Evolutionary conservation across 108 stramenopile genomes (phyloP).

Genomic region (Aurantiochytrium sp.): DNA sequence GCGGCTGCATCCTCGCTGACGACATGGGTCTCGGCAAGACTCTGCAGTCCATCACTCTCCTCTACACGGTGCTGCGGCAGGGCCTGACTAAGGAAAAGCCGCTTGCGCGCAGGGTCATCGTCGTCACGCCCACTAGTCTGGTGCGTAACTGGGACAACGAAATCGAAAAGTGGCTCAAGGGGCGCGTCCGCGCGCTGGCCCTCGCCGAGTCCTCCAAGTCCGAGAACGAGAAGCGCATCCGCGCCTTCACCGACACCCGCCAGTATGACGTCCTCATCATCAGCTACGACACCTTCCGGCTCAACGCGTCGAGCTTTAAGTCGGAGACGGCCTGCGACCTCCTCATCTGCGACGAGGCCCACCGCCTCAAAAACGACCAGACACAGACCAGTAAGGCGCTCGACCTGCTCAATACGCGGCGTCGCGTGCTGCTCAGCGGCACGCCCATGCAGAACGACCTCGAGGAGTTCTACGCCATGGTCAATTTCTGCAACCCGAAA

Average conservation of each 20-base stretch:
- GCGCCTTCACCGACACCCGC: conserved; percentile 70
- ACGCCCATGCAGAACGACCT: conserved; percentile 97
- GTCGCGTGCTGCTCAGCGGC: conserved; percentile 84
- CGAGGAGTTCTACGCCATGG: conserved; percentile 91
- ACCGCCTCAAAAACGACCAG: conserved; percentile 94
- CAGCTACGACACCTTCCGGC: conserved; percentile 88
- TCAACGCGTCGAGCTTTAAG: conserved; percentile 71
- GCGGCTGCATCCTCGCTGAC: conserved; percentile 85
- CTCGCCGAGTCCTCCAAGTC: conserved; percentile 78
- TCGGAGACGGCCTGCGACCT: conserved; percentile 72
- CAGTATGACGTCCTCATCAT: conserved; percentile 78
- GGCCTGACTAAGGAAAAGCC: conserved; percentile 70
- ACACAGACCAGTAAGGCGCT: conserved; percentile 84
- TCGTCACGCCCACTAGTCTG: conserved; percentile 89
- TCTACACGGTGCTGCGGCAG: conserved; percentile 91
- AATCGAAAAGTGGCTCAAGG: conserved; percentile 91
- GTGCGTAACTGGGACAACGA: conserved; percentile 98
- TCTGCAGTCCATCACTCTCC: conserved; percentile 81
- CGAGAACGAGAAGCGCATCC: conserved; percentile 73
- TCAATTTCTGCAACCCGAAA: conserved; percentile 88
- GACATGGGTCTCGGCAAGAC: conserved; percentile 85
- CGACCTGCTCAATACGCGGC: conserved; percentile 71
- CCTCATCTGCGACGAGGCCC: conserved; percentile 93
- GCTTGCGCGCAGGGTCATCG: conserved; percentile 80
- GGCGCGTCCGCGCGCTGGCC: conserved; percentile 54